These are phyloP conservation scores for Fraxinus paxiana DNA, from an alignment of 305 asterid species.

Conservation along the genomic window DNA sequence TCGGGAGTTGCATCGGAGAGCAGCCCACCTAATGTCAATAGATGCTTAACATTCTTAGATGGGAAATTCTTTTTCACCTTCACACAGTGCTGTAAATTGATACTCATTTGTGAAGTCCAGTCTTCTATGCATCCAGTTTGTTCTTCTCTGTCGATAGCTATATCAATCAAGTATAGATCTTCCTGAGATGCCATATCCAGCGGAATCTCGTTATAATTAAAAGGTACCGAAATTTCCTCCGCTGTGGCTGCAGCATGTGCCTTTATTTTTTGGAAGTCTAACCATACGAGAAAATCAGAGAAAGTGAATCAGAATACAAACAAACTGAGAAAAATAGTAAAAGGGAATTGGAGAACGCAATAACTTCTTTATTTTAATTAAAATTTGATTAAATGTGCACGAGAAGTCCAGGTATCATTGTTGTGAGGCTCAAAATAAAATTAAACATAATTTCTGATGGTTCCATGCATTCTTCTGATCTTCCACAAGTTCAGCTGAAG, in stretches of 20 bases:
- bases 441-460: neutral
- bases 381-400: neutral
- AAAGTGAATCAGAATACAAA: slow-evolving; percentile 26
- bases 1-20: slow-evolving; percentile 37
- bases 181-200: slow-evolving; percentile 53
- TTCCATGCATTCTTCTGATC: neutral
- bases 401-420: neutral
- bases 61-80: slow-evolving; percentile 57
- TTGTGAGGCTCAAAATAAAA: neutral
- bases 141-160: slow-evolving; percentile 62
- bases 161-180: slow-evolving; percentile 64
- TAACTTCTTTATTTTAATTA: neutral
- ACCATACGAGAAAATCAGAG: slow-evolving; percentile 19
- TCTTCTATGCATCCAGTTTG: slow-evolving; percentile 43
- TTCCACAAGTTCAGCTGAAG: neutral
- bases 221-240: slow-evolving; percentile 57
- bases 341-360: neutral
- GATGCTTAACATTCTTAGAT: slow-evolving; percentile 48
- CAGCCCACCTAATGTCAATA: slow-evolving; percentile 57
- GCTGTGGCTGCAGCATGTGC: slow-evolving; percentile 70
- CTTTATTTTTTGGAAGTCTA: slow-evolving; percentile 80
- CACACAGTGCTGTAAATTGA: slow-evolving; percentile 68
- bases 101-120: slow-evolving; percentile 70
- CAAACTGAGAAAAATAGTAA: neutral
- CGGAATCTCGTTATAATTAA: slow-evolving; percentile 52